Base-by-base conservation (phyloP, 768 basidiomycete genomes). In the Tricholoma sp. region DNA sequence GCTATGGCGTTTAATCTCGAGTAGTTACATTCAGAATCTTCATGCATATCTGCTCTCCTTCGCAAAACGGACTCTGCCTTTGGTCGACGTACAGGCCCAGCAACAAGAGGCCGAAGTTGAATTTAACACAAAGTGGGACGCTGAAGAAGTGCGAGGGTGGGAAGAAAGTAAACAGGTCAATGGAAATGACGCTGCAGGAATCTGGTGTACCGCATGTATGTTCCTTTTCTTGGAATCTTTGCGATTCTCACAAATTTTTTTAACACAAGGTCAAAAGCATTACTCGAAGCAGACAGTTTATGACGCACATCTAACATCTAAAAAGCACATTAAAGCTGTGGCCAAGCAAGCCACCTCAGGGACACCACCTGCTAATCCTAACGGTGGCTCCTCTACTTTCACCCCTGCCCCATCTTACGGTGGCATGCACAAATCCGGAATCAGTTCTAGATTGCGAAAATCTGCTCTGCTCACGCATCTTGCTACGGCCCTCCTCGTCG, bases 251-350 rank as follows among this genome's bases (percentile, higher is more conserved):
- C 32, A n/a, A n/a, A 53, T 58, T 45, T 55, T n/a, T 3, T 46
- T 51, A 52, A 37, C 16, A 14, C 45, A 32, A 98, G 95, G 95
- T 69, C 94, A 98, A 72, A 97, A 95, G 69, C 77, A 83, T 57
- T 98, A 98, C 71, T 83, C 95, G 11, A 99, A 98, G 71, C 92
- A 98, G 71, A 98, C 97, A 0, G 97, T 99, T 8, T 99, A 94
- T 69, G 91, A 97, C 60, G 94, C 94, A 2, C 97, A 98, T 69
- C 72, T 98, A 52, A 93, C 86, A 2, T 96, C 94, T 19, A 98
- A 95, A 76, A 98, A 94, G 69, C 97, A 99, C 66, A 74, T 91
- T 66, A 99, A 98, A 74, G 91, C 93, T 7, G 79, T 83, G n/a
- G 82, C 86, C 7, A 91, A 85, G 62, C 85, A 88, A 66, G 86